phyloP scores from a whole-genome alignment of 23 red algal species.

The Gracilaria vermiculophylla region DNA sequence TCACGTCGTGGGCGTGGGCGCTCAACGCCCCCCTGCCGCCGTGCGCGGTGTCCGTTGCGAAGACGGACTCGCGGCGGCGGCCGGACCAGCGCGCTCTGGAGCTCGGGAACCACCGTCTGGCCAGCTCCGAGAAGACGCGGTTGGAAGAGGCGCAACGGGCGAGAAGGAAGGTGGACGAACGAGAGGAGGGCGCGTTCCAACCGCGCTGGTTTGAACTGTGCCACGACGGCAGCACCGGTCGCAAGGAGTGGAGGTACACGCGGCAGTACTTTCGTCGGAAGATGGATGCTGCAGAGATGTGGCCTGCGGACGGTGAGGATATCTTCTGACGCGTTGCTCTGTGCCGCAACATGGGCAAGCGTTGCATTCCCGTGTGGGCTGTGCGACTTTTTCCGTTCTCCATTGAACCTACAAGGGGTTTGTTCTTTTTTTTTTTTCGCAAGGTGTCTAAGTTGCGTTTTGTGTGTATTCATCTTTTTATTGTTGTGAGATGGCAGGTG shows the following conservation, averaged over 20 bases:
- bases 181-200: neutral
- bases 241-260: slow-evolving; percentile 42
- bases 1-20: slow-evolving; percentile 40
- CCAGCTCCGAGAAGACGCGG: slow-evolving; percentile 55
- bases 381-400: too few species aligned
- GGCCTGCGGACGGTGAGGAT: slow-evolving; percentile 10
- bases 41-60: neutral
- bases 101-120: slow-evolving; percentile 26
- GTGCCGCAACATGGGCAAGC: too few species aligned
- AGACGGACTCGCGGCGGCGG: slow-evolving; percentile 65
- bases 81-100: slow-evolving; percentile 78
- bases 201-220: slow-evolving; percentile 36
- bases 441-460: too few species aligned
- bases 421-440: too few species aligned
- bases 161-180: neutral
- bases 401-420: too few species aligned
- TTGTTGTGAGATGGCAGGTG: too few species aligned
- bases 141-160: slow-evolving; percentile 60
- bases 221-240: neutral
- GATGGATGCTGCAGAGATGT: neutral
- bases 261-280: slow-evolving; percentile 25
- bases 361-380: too few species aligned
- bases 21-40: slow-evolving; percentile 39
- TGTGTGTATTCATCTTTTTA: too few species aligned
- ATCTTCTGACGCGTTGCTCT: neutral